A percentile compares a stretch with the other conserved stretches of the same genome.
Evolutionary conservation across 257 asterid genomes (phyloP).

Genomic region (Hygrophila difformis): DNA sequence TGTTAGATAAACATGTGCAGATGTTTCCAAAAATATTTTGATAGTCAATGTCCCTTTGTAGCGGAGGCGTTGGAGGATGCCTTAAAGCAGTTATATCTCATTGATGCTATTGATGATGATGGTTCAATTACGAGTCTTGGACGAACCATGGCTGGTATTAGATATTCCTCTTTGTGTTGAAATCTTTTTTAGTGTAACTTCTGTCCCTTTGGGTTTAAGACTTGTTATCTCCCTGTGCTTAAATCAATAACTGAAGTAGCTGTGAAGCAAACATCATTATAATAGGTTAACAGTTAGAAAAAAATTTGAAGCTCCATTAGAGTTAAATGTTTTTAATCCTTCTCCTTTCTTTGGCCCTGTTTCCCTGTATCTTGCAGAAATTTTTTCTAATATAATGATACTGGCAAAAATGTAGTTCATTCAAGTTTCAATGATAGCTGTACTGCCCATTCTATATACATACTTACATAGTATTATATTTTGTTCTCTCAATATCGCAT

Average conservation of each 20-base stretch:
- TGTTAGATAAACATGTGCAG: background rate
- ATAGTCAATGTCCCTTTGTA: conserved; percentile 30
- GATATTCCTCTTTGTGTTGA: conserved; percentile 10
- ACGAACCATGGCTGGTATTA: conserved; percentile 79
- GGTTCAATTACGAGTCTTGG: conserved; percentile 80
- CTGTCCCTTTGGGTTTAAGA: background rate
- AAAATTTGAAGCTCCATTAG: no score
- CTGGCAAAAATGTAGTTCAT: conserved; percentile 4
- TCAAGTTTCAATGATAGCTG: conserved; percentile 1
- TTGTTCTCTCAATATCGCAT: background rate
- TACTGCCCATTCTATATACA: no score
- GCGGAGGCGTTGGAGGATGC: conserved; percentile 94
- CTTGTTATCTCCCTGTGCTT: background rate
- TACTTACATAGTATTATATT: no score
- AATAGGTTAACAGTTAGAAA: no score
- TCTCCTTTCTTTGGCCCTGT: no score
- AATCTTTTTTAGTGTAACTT: background rate
- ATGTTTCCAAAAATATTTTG: conserved; percentile 9
- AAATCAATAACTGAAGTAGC: background rate
- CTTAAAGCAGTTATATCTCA: conserved; percentile 72
- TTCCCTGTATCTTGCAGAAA: no score
- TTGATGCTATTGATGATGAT: conserved; percentile 81
- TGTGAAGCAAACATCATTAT: background rate
- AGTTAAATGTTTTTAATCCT: no score
- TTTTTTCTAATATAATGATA: no score